phyloP scores from a whole-genome alignment of 2,329 filamentous ascomycete genomes.

The Fusarium albidum region DNA sequence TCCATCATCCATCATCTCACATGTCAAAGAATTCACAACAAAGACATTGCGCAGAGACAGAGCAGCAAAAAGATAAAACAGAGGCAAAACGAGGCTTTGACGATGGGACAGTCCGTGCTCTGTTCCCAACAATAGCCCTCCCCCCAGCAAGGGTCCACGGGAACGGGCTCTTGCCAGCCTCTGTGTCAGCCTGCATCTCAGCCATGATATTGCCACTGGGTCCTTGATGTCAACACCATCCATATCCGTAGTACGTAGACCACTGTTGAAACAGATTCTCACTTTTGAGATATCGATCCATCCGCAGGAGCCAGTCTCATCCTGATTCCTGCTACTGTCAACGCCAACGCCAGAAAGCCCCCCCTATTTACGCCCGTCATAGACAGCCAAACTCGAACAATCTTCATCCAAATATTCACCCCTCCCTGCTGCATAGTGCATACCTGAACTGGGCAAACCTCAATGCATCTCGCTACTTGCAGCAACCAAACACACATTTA shows the following conservation, averaged over 20 bases:
- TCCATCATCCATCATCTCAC: slow-evolving; percentile 9
- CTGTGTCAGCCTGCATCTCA: too few species aligned
- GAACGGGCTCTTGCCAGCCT: too few species aligned
- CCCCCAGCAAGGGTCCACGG: too few species aligned
- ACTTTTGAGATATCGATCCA: too few species aligned
- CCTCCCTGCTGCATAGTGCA: slow-evolving; percentile 8
- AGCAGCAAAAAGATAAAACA: not conserved
- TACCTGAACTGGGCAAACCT: not conserved
- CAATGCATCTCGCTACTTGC: not conserved
- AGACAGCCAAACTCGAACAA: too few species aligned
- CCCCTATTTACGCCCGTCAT: not conserved
- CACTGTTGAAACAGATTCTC: too few species aligned
- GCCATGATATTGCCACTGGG: too few species aligned
- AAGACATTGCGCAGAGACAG: not conserved
- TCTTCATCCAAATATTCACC: not conserved
- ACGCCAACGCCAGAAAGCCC: not conserved
- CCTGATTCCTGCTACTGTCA: too few species aligned
- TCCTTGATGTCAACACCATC: too few species aligned
- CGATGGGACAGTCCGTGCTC: not conserved
- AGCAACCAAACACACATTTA: not conserved
- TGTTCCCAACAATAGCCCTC: too few species aligned
- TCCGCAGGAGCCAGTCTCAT: too few species aligned
- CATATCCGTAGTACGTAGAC: too few species aligned
- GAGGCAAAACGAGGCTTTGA: not conserved
- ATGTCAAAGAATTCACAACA: not conserved